Conservation (phyloP, 2,329 filamentous ascomycete genomes). For the Lasiodiplodia hormozganensis region DNA sequence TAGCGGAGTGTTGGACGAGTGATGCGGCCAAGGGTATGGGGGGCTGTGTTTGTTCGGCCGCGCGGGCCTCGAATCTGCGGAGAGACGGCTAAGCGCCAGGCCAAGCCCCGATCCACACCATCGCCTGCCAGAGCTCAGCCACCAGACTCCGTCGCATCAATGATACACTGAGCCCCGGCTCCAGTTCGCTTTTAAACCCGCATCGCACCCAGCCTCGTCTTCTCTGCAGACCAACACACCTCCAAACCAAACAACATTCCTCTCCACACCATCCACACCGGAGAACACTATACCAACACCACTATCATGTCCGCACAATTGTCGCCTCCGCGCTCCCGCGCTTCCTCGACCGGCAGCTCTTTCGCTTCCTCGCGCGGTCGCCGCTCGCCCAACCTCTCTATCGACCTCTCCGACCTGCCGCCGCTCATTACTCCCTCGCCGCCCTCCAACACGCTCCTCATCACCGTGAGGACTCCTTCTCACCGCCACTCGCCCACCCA, state of each 20-base stretch:
- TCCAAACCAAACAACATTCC: neutral
- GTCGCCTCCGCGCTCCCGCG: slow-evolving; percentile 27
- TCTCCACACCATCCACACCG: neutral
- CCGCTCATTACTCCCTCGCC: slow-evolving; percentile 73
- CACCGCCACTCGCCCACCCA: slow-evolving; percentile 10
- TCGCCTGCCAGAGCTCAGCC: slow-evolving; percentile 13
- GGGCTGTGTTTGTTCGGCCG: slow-evolving; percentile 15
- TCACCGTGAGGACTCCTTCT: slow-evolving; percentile 61
- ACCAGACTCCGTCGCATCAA: neutral
- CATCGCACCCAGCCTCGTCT: neutral
- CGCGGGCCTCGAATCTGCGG: slow-evolving; percentile 10
- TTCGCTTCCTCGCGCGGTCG: slow-evolving; percentile 37
- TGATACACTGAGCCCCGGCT: neutral
- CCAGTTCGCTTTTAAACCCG: slow-evolving; percentile 4
- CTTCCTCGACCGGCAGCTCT: slow-evolving; percentile 33
- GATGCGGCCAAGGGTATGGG: slow-evolving; percentile 14
- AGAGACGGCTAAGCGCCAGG: slow-evolving; percentile 13
- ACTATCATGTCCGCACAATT: slow-evolving; percentile 37
- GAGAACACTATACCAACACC: neutral
- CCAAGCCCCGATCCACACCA: neutral
- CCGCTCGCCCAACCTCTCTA: slow-evolving; percentile 62
- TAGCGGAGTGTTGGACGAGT: neutral
- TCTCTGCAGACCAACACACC: neutral
- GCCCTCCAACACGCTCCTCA: slow-evolving; percentile 82
- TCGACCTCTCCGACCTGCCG: slow-evolving; percentile 77